phyloP scores from a whole-genome alignment of 306 rosid species.

The Rosa persica region DNA sequence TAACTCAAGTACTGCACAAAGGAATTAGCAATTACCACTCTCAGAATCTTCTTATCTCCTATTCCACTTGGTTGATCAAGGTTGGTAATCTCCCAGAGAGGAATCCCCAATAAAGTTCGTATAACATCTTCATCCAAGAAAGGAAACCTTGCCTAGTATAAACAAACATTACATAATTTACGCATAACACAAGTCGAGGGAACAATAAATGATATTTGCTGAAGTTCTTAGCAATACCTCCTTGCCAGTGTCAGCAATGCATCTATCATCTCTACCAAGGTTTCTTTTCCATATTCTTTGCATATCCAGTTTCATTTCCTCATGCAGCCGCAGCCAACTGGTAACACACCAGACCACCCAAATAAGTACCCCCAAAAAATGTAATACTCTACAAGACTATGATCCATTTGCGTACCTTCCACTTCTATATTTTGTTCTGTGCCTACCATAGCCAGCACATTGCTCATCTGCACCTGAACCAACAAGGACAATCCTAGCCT shows the following conservation, averaged over 20 bases:
- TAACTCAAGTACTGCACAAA: constrained; percentile 3
- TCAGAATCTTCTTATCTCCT: constrained; percentile 87
- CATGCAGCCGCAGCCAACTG: constrained; percentile 81
- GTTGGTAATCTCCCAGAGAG: constrained; percentile 87
- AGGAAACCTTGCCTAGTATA: constrained; percentile 80
- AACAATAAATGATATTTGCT: constrained; percentile 4
- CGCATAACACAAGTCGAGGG: constrained; percentile 1
- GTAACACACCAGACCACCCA: constrained; percentile 25
- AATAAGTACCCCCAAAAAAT: constrained; percentile 21
- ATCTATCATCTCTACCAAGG: constrained; percentile 95
- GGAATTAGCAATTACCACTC: constrained; percentile 60
- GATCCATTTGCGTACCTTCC: constrained; percentile 57
- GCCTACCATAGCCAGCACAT: constrained; percentile 99
- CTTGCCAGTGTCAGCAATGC: constrained; percentile 89
- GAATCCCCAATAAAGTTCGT: constrained; percentile 57
- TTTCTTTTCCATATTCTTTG: constrained; percentile 99
- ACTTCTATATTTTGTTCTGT: constrained; percentile 72
- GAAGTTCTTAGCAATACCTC: constrained; percentile 59
- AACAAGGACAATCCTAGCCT: constrained; percentile 89
- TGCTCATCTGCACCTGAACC: constrained; percentile 99
- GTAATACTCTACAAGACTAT: background rate
- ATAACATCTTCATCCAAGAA: constrained; percentile 96
- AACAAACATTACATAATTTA: constrained; percentile 18
- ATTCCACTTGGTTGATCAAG: constrained; percentile 86
- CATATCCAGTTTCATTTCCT: constrained; percentile 96